Base-by-base conservation (phyloP, 768 basidiomycete genomes). In the Boletus rubropictus region DNA sequence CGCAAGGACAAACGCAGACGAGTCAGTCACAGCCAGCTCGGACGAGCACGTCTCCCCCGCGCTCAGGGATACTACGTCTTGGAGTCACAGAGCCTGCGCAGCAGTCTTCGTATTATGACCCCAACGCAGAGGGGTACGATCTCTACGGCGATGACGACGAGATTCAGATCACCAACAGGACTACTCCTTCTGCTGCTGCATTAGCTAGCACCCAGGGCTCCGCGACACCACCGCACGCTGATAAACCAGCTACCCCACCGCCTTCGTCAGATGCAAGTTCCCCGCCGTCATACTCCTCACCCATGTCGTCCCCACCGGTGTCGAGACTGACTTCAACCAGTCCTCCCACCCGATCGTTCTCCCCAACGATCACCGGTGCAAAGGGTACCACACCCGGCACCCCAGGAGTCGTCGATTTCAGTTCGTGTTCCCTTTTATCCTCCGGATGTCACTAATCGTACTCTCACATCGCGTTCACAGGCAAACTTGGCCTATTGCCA, bases 401-500 rank as follows among this genome's bases (percentile, higher is more conserved):
- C n/a, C 57, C 54, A 0, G 50, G 51, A 1, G 39, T 39, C 11
- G 66, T 72, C 29, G 69, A 71, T 46, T 63, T 60, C 42, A 67
- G 69, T 67, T 2, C 37, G 69, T 59, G 17, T 20, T 28, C 3
- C 2, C 4, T 11, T n/a, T 18, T 20, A 1, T 20, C 1, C 15
- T 11, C 6, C 31, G 25, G n/a, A 17, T 8, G 5, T 20, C 11
- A 4, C 29, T 51, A 12, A 42, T 34, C 38, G 25, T 20, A 14
- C 14, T 27, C 6, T 7, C 10, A 20, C 31, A 27, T 7, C 31
- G 9, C 33, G 10, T 17, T 40, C 17, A 28, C 48, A 81, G 82
- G 78, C 42, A 85, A 84, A 66, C 69, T 86, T 0, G 86, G 86
- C 20, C 63, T 89, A 21, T 69, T 88, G 17, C 86, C 86, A 5